Evolutionary conservation across 2,329 filamentous ascomycete species (phyloP).

Genomic region (Nemania diffusa): DNA sequence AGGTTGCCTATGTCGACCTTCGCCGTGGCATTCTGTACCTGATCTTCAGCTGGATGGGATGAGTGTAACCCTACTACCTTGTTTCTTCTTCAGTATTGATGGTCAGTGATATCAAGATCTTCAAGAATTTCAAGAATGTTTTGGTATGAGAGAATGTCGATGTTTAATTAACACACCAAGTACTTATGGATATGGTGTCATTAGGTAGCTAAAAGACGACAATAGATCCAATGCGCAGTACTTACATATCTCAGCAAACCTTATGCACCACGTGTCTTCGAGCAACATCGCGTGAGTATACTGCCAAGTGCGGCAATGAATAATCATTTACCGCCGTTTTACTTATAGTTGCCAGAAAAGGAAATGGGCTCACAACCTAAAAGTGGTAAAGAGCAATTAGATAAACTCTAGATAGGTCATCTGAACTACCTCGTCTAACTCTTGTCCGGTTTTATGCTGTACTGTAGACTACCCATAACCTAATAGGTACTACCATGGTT

Average conservation of each 20-base stretch:
- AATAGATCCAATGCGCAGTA: no score
- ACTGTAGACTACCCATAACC: neutral
- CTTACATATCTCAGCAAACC: neutral
- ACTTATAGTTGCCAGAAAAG: constrained; percentile 20
- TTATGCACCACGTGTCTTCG: neutral
- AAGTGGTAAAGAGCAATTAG: neutral
- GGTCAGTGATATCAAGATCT: no score
- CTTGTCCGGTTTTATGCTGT: neutral
- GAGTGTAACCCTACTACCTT: no score
- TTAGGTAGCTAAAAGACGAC: no score
- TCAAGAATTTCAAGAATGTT: no score
- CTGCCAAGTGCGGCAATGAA: constrained; percentile 18
- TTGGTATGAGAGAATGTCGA: no score
- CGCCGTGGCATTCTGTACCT: no score
- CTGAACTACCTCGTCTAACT: neutral
- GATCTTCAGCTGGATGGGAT: no score
- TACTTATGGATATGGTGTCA: no score
- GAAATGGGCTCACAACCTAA: constrained; percentile 3
- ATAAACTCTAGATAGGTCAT: neutral
- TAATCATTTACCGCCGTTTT: neutral
- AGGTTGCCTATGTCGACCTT: no score
- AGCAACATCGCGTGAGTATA: neutral
- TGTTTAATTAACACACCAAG: no score
- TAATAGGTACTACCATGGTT: neutral
- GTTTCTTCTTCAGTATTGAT: no score